Conservation (phyloP, 257 asterid genomes). For the Parsonsia alboflavescens region DNA sequence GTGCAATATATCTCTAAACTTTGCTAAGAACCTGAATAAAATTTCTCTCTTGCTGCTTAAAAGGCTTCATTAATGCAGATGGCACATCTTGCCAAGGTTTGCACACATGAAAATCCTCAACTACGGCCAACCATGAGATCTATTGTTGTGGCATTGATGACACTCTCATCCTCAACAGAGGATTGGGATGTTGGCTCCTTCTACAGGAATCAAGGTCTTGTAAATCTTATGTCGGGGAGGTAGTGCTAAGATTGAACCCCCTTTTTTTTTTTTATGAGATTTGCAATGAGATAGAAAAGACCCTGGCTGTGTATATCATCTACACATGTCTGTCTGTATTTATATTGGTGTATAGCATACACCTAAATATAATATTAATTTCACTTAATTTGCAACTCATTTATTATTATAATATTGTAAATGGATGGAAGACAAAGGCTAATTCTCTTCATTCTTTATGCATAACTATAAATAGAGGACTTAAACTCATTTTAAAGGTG, state of each 20-base stretch:
- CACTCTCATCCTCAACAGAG: constrained; percentile 79
- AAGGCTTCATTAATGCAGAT: constrained; percentile 32
- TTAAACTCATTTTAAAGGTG: too few species aligned
- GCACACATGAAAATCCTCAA: constrained; percentile 85
- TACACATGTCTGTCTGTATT: constrained; percentile 6
- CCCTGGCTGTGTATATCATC: constrained; percentile 1
- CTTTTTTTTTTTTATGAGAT: background rate
- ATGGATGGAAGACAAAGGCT: too few species aligned
- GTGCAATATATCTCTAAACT: constrained; percentile 22
- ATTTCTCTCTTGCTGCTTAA: background rate
- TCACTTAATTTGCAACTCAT: too few species aligned
- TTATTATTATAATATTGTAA: too few species aligned
- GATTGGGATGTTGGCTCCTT: constrained; percentile 86
- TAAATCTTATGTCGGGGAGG: constrained; percentile 77
- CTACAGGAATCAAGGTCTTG: constrained; percentile 64
- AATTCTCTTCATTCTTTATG: too few species aligned
- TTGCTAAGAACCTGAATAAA: background rate
- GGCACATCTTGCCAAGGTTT: constrained; percentile 80
- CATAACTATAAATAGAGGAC: too few species aligned
- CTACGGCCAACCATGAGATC: constrained; percentile 88
- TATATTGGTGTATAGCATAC: too few species aligned
- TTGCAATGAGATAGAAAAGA: too few species aligned
- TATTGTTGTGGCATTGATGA: constrained; percentile 82
- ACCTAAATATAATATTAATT: too few species aligned
- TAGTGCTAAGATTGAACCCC: constrained; percentile 15